Base-by-base conservation (phyloP, 768 basidiomycete species). In the Russula earlei region DNA sequence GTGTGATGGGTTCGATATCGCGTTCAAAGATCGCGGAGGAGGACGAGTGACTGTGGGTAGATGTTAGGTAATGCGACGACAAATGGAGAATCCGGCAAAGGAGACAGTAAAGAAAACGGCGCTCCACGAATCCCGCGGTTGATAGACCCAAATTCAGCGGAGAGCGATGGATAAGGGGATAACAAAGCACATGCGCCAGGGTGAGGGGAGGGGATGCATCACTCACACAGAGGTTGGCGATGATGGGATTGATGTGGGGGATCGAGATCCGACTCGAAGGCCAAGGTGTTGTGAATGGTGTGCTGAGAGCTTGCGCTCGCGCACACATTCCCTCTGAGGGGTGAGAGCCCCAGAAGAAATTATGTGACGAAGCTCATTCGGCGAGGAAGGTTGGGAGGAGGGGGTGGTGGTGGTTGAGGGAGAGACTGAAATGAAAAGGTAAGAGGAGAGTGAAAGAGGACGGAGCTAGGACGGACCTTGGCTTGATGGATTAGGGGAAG, bases 11-110 rank as follows among this genome's bases (percentile, higher is more conserved):
- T 62, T 92, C 91, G 60, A 94, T 91, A 67, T 94, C 91, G 34
- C 91, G 82, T 70, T 94, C 91, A 58, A 94, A 94, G 55, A 93
- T 94, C 36, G 91, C 90, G 0, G 89, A 91, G 0, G 87, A 88
- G 0, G 87, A 88, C 0, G 88, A 91, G 64, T 87, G 81, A 49
- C 71, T 73, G 62, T 53, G 51, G 52, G 34, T 46, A 55, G 49
- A 40, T 41, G 55, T 45, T 45, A 48, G 54, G 40, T 58, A 41
- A 60, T 56, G 42, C 29, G 24, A 37, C 24, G n/a, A 17, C 25
- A 17, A 27, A 22, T 34, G 17, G 46, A 20, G 54, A 34, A 31
- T 11, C 19, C 3, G 41, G 19, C 2, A 47, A 5, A 43, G 46
- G 19, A 40, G 24, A 38, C 29, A 19, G 31, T 40, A 14, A 49